Evolutionary conservation across 73 alveolate species (phyloP).

Genomic region (Symbiodinium pilosum): DNA sequence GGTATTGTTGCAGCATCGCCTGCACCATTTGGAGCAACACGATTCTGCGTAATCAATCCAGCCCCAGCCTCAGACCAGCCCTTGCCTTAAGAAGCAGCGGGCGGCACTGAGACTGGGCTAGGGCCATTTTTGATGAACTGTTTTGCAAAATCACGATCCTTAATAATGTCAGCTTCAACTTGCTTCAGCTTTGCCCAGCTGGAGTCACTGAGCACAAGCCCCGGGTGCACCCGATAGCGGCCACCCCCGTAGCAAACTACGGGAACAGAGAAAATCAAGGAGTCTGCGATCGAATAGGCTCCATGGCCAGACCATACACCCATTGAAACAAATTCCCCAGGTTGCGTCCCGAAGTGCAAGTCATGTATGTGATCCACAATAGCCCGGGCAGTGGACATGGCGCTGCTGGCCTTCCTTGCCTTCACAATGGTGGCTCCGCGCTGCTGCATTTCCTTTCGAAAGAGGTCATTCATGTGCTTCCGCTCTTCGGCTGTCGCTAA

Average conservation of each 20-base stretch:
- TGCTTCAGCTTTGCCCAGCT: conserved; percentile 44
- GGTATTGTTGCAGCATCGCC: background rate
- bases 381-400: conserved; percentile 75
- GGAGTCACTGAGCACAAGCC: background rate
- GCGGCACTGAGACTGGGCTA: background rate
- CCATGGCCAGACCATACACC: conserved; percentile 89
- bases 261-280: conserved; percentile 63
- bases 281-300: conserved; percentile 52
- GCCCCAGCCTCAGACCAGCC: too few relatives aligned
- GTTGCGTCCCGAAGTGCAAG: conserved; percentile 19
- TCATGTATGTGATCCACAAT: conserved; percentile 53
- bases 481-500: background rate
- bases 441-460: conserved; percentile 60
- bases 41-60: background rate
- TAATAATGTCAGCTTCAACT: conserved; percentile 37
- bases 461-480: conserved; percentile 44
- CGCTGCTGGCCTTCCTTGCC: conserved; percentile 48
- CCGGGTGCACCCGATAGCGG: conserved; percentile 31
- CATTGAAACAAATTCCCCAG: conserved; percentile 61
- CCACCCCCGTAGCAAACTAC: conserved; percentile 64
- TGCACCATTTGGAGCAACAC: conserved; percentile 3
- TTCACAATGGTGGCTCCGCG: conserved; percentile 72
- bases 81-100: conserved; percentile 1
- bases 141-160: conserved; percentile 51
- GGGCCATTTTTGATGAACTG: conserved; percentile 22